A percentile compares a stretch with the other conserved stretches of the same genome.
Conservation (phyloP, 768 basidiomycete genomes). For the Boletus edulis region DNA sequence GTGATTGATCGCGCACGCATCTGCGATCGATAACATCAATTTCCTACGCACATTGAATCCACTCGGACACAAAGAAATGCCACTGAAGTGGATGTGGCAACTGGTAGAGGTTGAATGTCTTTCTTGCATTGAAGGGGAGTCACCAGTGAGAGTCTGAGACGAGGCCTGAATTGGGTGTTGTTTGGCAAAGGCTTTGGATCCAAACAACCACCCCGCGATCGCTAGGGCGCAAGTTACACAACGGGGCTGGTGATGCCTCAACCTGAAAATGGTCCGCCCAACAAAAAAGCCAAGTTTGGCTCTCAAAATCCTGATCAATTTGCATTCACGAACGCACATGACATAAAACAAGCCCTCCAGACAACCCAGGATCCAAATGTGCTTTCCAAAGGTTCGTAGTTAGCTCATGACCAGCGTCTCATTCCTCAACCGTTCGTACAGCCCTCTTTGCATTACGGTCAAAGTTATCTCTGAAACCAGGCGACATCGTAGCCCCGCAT, state of each 20-base stretch:
- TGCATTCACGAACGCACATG: conserved; percentile 18
- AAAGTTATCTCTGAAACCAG: conserved; percentile 44
- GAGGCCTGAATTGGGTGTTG: not conserved
- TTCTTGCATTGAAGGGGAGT: too few relatives aligned
- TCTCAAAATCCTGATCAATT: conserved; percentile 6
- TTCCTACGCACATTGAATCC: not conserved
- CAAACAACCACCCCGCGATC: conserved; percentile 17
- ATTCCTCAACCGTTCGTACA: conserved; percentile 12
- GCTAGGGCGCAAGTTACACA: not conserved
- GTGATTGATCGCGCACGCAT: not conserved
- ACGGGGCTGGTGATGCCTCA: conserved; percentile 14
- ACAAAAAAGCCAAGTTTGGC: conserved; percentile 26
- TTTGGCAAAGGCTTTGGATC: conserved; percentile 28
- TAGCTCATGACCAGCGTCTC: not conserved
- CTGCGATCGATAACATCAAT: too few relatives aligned
- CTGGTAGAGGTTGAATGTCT: too few relatives aligned
- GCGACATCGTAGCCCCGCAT: conserved; percentile 49
- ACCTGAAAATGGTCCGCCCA: conserved; percentile 1
- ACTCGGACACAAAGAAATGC: too few relatives aligned
- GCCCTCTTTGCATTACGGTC: conserved; percentile 58
- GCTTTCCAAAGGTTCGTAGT: conserved; percentile 23
- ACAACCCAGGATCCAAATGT: conserved; percentile 10
- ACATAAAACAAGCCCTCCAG: conserved; percentile 22
- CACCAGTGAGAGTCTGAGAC: too few relatives aligned
- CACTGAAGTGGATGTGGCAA: too few relatives aligned